These are phyloP conservation scores for Exutisphaerella laricina DNA, from an alignment of 2,329 filamentous ascomycete genomes.

Conservation along the genomic window DNA sequence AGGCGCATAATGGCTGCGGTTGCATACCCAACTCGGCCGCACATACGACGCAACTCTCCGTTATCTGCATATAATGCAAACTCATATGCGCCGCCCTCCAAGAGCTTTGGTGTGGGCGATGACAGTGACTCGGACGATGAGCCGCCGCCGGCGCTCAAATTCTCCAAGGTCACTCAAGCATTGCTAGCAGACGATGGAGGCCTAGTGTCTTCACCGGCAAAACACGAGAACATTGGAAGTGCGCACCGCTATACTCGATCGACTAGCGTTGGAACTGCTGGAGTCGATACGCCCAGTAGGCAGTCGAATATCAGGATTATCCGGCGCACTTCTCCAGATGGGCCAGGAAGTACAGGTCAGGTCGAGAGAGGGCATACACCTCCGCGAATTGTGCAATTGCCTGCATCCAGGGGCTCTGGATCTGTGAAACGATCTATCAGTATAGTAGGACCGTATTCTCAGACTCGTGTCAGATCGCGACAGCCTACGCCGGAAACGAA, in stretches of 20 bases:
- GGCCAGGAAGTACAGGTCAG: conserved; percentile 17
- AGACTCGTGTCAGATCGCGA: conserved; percentile 24
- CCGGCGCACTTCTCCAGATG: conserved; percentile 31
- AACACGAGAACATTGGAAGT: conserved; percentile 39
- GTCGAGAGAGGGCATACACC: conserved; percentile 28
- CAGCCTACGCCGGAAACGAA: conserved; percentile 32
- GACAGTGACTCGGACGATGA: conserved; percentile 89
- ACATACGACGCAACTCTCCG: conserved; percentile 42
- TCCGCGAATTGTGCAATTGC: conserved; percentile 33
- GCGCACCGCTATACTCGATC: conserved; percentile 27
- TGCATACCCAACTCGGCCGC: conserved; percentile 30
- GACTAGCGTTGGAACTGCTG: conserved; percentile 24
- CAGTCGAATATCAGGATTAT: conserved; percentile 33
- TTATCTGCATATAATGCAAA: conserved; percentile 42
- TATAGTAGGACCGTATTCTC: conserved; percentile 31
- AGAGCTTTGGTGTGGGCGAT: conserved; percentile 59
- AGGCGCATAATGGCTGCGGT: conserved; percentile 33
- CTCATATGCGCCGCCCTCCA: conserved; percentile 43
- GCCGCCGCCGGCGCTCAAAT: conserved; percentile 80
- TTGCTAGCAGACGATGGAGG: conserved; percentile 60
- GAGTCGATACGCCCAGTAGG: conserved; percentile 34
- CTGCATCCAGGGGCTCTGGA: conserved; percentile 24
- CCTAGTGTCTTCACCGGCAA: conserved; percentile 52
- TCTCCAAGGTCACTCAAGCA: conserved; percentile 87
- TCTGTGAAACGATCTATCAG: conserved; percentile 32